These are phyloP conservation scores for Aspergillus transmontanensis DNA, from an alignment of 2,329 filamentous ascomycete species.

Conservation along the genomic window DNA sequence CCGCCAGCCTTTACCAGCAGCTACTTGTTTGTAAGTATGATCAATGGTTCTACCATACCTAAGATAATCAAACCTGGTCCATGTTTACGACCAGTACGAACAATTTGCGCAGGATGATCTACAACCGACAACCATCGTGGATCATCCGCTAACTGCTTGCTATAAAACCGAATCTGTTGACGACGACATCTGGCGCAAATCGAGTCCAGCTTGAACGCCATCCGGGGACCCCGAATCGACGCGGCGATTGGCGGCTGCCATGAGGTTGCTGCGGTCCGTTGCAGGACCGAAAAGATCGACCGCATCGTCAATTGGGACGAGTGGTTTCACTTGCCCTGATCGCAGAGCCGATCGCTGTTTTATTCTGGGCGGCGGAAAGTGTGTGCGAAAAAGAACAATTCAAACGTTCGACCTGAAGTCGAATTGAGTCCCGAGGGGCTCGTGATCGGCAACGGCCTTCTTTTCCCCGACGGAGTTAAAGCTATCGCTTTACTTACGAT, in stretches of 20 bases:
- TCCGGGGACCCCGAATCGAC: slow-evolving; percentile 20
- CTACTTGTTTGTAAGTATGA: background rate
- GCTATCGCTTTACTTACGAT: background rate
- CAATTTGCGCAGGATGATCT: slow-evolving; percentile 79
- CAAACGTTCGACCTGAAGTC: background rate
- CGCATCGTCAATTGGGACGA: slow-evolving; percentile 26
- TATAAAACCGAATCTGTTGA: slow-evolving; percentile 43
- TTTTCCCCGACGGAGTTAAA: slow-evolving; percentile 21
- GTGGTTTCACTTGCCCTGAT: background rate
- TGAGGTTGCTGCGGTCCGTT: slow-evolving; percentile 24
- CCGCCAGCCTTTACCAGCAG: background rate
- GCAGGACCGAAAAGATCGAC: slow-evolving; percentile 31
- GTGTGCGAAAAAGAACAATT: background rate
- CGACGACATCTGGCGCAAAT: slow-evolving; percentile 40
- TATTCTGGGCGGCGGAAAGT: background rate
- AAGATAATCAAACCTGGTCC: slow-evolving; percentile 79
- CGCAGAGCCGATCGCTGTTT: background rate
- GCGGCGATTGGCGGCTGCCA: slow-evolving; percentile 26
- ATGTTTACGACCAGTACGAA: slow-evolving; percentile 74
- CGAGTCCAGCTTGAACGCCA: slow-evolving; percentile 29
- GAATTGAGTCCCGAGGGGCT: slow-evolving; percentile 21
- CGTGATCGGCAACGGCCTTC: slow-evolving; percentile 22
- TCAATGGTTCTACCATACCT: slow-evolving; percentile 48
- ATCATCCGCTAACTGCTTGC: slow-evolving; percentile 63
- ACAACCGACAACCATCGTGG: slow-evolving; percentile 82